Percentiles rank a stretch among this genome's conserved stretches.
Evolutionary conservation across 306 rosid species (phyloP).

Genomic region (Urtica urens): DNA sequence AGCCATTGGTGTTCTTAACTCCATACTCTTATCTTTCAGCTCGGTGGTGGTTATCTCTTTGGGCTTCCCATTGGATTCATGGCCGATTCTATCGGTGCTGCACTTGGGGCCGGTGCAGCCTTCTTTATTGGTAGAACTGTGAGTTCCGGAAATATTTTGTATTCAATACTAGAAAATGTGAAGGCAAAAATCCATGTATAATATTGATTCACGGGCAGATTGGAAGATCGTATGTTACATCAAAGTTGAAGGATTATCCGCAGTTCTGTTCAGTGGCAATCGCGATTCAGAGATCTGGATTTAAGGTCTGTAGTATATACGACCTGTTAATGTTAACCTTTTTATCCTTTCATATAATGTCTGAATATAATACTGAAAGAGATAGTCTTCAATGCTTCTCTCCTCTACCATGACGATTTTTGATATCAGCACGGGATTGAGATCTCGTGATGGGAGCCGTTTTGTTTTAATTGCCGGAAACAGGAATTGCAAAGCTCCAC

Average conservation of each 20-base stretch:
- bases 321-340: not conserved
- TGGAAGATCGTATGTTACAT: slow-evolving; percentile 77
- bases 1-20: not conserved
- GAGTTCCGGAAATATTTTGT: slow-evolving; percentile 18
- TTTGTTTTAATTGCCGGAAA: too few species aligned
- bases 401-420: too few species aligned
- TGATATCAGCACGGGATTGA: too few species aligned
- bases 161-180: not conserved
- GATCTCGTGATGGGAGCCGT: too few species aligned
- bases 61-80: slow-evolving; percentile 70
- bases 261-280: slow-evolving; percentile 74
- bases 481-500: too few species aligned
- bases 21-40: slow-evolving; percentile 35
- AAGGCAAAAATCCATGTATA: slow-evolving; percentile 14
- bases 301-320: slow-evolving; percentile 53
- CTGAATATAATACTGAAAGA: too few species aligned
- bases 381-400: too few species aligned
- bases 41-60: slow-evolving; percentile 91
- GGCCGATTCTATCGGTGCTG: slow-evolving; percentile 83
- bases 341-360: not conserved
- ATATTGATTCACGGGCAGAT: slow-evolving; percentile 47
- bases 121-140: slow-evolving; percentile 88
- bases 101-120: slow-evolving; percentile 78
- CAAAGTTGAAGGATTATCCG: slow-evolving; percentile 92
- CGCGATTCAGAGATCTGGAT: slow-evolving; percentile 74